Conservation (phyloP, 2,329 filamentous ascomycete genomes). For the Amphichorda felina region DNA sequence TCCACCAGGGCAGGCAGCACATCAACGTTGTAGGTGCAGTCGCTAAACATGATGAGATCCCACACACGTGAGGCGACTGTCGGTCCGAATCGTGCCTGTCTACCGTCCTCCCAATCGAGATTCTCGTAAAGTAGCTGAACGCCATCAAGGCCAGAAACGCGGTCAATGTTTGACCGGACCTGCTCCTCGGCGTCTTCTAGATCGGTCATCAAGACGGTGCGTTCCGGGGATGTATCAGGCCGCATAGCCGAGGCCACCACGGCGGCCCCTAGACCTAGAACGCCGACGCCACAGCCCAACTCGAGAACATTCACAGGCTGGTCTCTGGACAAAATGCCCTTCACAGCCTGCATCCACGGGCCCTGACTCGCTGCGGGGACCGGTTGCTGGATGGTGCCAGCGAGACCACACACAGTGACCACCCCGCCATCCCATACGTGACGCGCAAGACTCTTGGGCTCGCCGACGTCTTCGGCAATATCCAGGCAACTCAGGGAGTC, state of each 20-base stretch:
- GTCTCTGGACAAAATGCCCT: slow-evolving; percentile 13
- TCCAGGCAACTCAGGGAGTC: slow-evolving; percentile 14
- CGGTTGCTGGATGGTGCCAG: slow-evolving; percentile 14
- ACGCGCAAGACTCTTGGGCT: slow-evolving; percentile 38
- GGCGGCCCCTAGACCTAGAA: slow-evolving; percentile 38
- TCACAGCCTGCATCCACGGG: slow-evolving; percentile 17
- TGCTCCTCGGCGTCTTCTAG: slow-evolving; percentile 39
- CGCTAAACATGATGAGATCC: slow-evolving; percentile 44
- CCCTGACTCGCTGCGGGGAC: slow-evolving; percentile 12
- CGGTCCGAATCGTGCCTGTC: slow-evolving; percentile 28
- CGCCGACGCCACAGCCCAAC: slow-evolving; percentile 44
- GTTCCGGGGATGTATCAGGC: background rate
- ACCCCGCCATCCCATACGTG: slow-evolving; percentile 49
- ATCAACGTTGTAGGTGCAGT: slow-evolving; percentile 51
- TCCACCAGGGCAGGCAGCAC: slow-evolving; percentile 39
- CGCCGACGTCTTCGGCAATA: slow-evolving; percentile 44
- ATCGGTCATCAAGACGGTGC: slow-evolving; percentile 39
- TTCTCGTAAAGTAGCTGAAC: slow-evolving; percentile 35
- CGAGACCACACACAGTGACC: slow-evolving; percentile 24
- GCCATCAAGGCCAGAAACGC: slow-evolving; percentile 6
- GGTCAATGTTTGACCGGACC: slow-evolving; percentile 32
- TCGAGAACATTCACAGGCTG: slow-evolving; percentile 33
- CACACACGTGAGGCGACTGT: slow-evolving; percentile 26
- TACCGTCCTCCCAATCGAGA: slow-evolving; percentile 44
- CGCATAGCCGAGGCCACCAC: slow-evolving; percentile 16